Percentiles rank a stretch among this genome's conserved stretches.
These are phyloP conservation scores for Ogataea ramenticola DNA, from an alignment of 805 yeast genomes.

Conservation along the genomic window DNA sequence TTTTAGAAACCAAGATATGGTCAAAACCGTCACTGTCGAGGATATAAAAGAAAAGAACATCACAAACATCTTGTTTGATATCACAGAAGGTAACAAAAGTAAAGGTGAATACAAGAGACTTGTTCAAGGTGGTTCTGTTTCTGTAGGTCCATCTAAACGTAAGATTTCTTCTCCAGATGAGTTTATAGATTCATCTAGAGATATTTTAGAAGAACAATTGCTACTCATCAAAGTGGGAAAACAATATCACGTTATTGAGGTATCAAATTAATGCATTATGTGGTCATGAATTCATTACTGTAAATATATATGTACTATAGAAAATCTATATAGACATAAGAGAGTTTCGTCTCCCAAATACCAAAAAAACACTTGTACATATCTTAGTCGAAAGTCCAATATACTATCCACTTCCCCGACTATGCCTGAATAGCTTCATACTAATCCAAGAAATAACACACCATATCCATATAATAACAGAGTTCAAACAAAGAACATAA, in stretches of 20 bases:
- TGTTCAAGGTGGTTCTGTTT: conserved; percentile 66
- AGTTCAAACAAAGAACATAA: conserved; percentile 23
- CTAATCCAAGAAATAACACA: conserved; percentile 72
- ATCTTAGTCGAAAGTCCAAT: no score
- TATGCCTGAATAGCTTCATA: conserved; percentile 71
- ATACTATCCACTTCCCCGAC: conserved; percentile 53
- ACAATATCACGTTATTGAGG: conserved; percentile 51
- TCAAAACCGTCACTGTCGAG: conserved; percentile 27
- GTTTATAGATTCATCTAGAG: conserved; percentile 34
- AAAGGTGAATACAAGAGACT: conserved; percentile 33
- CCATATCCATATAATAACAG: conserved; percentile 53
- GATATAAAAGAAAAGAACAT: conserved; percentile 31
- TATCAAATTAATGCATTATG: conserved; percentile 7
- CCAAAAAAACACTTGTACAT: no score
- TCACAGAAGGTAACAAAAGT: conserved; percentile 36
- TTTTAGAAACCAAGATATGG: conserved; percentile 52
- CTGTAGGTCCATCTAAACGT: conserved; percentile 52
- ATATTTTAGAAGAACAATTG: conserved; percentile 51
- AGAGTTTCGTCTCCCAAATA: no score
- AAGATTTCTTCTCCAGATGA: conserved; percentile 45
- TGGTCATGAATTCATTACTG: conserved; percentile 3
- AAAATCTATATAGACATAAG: no score
- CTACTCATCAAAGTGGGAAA: conserved; percentile 73
- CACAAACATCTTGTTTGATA: conserved; percentile 41
- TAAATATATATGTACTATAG: conserved; percentile 3